Conservation (phyloP, 2,329 filamentous ascomycete genomes). For the Sporothrix variecibatus region DNA sequence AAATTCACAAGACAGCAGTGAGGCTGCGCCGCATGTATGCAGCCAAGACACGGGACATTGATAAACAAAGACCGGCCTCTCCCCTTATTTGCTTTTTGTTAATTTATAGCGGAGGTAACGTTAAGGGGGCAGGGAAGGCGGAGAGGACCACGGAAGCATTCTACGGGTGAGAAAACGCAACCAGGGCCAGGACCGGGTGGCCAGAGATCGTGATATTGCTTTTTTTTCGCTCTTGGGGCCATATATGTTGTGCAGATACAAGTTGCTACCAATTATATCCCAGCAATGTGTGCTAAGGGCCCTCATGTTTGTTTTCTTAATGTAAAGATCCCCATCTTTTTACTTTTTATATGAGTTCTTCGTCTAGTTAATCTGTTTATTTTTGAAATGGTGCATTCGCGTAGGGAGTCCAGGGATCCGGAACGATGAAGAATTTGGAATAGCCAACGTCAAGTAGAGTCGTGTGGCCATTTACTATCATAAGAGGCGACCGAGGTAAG, state of each 20-base stretch:
- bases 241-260: background rate
- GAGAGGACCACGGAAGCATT: background rate
- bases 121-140: background rate
- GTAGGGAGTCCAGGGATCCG: background rate
- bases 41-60: conserved; percentile 8
- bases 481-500: background rate
- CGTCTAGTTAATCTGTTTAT: background rate
- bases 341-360: background rate
- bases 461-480: background rate
- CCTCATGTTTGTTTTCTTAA: background rate
- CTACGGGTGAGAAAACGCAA: background rate
- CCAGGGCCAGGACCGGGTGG: background rate
- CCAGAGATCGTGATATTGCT: background rate
- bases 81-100: background rate
- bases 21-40: conserved; percentile 1
- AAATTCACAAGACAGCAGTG: background rate
- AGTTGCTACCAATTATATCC: conserved; percentile 1
- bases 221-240: background rate
- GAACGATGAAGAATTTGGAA: background rate
- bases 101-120: background rate
- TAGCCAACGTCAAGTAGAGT: background rate
- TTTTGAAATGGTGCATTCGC: background rate
- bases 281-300: background rate
- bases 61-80: conserved; percentile 9
- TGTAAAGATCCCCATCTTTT: background rate